These are phyloP conservation scores for Malassezia sympodialis DNA, from an alignment of 1,284 basidiomycete genomes.

Conservation along the genomic window DNA sequence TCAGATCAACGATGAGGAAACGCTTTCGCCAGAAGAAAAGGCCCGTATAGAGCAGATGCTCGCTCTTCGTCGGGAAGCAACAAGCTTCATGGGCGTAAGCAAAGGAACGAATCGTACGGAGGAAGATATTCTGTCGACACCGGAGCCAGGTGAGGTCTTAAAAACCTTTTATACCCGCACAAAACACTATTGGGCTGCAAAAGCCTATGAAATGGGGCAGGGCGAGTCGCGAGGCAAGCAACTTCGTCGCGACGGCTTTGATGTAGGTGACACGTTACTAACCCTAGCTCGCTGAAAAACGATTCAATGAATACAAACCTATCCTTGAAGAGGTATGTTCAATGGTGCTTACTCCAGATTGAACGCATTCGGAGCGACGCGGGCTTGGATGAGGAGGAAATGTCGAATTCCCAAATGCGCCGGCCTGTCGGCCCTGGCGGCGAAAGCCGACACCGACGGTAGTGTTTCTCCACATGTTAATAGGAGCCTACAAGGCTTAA, in stretches of 20 bases:
- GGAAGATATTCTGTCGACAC: conserved; percentile 70
- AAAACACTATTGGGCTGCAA: conserved; percentile 63
- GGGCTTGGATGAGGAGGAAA: conserved; percentile 74
- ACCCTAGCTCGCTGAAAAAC: conserved; percentile 29
- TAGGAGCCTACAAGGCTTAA: neutral
- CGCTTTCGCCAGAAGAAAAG: conserved; percentile 21
- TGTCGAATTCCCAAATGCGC: conserved; percentile 43
- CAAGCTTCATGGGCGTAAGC: conserved; percentile 63
- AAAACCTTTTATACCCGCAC: conserved; percentile 72
- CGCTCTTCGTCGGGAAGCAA: conserved; percentile 58
- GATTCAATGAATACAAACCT: conserved; percentile 44
- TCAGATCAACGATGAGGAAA: conserved; percentile 6
- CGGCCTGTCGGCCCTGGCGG: conserved; percentile 47
- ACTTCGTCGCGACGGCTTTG: conserved; percentile 59
- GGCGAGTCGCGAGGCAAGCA: conserved; percentile 68
- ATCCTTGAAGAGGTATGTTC: conserved; percentile 32
- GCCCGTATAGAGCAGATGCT: conserved; percentile 48
- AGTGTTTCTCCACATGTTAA: neutral
- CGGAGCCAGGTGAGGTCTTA: conserved; percentile 75
- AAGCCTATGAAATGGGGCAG: conserved; percentile 54
- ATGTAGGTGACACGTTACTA: conserved; percentile 26
- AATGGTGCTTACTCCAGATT: conserved; percentile 49
- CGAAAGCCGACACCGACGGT: conserved; percentile 41
- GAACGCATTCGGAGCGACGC: conserved; percentile 75
- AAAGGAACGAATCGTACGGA: conserved; percentile 59